Evolutionary conservation across 768 basidiomycete species (phyloP).

Genomic region (Crepidotus variabilis): DNA sequence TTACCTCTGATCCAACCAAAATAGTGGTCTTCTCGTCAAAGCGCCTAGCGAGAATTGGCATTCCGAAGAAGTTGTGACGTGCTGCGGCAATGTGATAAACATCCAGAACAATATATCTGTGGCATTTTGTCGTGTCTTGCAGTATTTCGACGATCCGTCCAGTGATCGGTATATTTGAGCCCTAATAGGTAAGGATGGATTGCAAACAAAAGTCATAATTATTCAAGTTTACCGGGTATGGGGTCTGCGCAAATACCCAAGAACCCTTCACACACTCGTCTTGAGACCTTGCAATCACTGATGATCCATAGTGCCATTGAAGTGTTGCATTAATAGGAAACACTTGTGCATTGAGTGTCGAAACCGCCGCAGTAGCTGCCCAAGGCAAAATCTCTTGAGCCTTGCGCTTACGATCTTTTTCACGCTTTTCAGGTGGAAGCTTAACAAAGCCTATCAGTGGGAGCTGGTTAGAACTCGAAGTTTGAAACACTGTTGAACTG

Average conservation of each 20-base stretch:
- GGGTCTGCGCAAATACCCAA: conserved; percentile 16
- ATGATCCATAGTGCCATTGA: conserved; percentile 10
- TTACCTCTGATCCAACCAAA: not conserved
- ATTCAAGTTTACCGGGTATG: not conserved
- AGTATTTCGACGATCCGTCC: conserved; percentile 16
- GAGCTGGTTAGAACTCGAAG: too few species aligned
- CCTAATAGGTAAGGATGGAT: too few species aligned
- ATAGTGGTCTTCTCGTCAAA: not conserved
- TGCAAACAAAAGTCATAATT: too few species aligned
- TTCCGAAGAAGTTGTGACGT: conserved; percentile 10
- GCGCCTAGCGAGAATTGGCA: conserved; percentile 12
- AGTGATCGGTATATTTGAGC: conserved; percentile 1
- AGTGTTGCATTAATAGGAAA: not conserved
- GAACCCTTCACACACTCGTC: conserved; percentile 17
- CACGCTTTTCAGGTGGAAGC: too few species aligned
- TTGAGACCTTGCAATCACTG: too few species aligned
- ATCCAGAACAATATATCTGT: conserved; percentile 12
- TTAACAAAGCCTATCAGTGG: too few species aligned
- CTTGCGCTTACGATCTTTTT: too few species aligned
- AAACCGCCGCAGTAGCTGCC: too few species aligned
- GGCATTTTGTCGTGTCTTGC: conserved; percentile 1
- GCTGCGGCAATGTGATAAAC: conserved; percentile 7
- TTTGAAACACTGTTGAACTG: too few species aligned
- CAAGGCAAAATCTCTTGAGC: too few species aligned
- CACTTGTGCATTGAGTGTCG: too few species aligned